Conservation (phyloP, 208 protist species). For the Leishmania major region DNA sequence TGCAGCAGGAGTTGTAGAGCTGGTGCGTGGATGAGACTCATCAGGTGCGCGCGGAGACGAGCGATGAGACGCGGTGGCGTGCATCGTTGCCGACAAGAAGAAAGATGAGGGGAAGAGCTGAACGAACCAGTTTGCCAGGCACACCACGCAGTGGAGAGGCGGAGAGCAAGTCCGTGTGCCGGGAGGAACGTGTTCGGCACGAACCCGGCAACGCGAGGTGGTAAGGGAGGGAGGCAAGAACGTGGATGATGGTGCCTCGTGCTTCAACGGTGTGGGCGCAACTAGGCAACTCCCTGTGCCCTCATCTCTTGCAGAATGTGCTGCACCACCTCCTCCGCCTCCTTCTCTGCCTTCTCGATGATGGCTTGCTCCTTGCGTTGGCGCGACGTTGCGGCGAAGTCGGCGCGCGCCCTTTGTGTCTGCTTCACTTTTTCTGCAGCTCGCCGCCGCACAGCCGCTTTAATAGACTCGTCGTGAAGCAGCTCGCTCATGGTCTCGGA, state of each 20-base stretch:
- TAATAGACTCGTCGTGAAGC: conserved; percentile 59
- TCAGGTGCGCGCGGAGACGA: background rate
- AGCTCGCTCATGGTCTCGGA: conserved; percentile 66
- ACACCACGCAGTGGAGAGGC: background rate
- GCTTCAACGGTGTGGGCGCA: background rate
- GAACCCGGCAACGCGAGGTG: background rate
- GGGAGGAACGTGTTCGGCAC: background rate
- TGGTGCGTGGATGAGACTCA: background rate
- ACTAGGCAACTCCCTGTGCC: conserved; percentile 28
- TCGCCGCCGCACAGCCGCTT: conserved; percentile 66
- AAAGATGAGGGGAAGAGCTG: too few relatives aligned
- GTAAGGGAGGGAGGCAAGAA: background rate
- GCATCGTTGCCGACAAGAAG: background rate
- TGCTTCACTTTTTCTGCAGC: conserved; percentile 49
- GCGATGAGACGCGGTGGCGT: background rate
- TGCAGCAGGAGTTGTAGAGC: background rate
- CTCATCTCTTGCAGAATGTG: conserved; percentile 79
- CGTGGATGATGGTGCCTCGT: background rate
- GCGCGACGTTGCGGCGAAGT: conserved; percentile 18
- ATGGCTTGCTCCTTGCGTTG: conserved; percentile 58
- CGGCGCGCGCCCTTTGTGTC: conserved; percentile 26
- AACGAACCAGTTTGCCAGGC: background rate
- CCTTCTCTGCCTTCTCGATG: conserved; percentile 69
- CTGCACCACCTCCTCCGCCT: conserved; percentile 76
- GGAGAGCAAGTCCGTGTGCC: background rate